phyloP scores from a whole-genome alignment of 2,329 filamentous ascomycete species.

The Niveomyces coronatus region DNA sequence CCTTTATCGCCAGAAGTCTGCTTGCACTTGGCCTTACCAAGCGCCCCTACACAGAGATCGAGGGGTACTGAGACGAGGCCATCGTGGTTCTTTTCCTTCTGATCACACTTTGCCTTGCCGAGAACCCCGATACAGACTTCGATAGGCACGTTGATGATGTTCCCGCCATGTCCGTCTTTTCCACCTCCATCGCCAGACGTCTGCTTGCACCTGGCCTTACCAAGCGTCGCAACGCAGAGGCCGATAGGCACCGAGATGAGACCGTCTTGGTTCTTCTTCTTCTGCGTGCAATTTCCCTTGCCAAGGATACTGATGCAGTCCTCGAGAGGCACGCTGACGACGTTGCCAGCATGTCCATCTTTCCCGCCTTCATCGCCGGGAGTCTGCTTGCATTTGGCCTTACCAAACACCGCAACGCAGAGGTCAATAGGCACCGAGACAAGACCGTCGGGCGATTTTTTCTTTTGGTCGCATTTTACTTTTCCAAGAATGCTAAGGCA shows the following conservation, averaged over 20 bases:
- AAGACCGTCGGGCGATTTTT: too few species aligned
- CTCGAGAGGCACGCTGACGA: conserved; percentile 1
- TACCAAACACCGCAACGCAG: not conserved
- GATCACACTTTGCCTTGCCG: too few species aligned
- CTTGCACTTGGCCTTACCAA: not conserved
- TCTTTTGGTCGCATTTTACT: too few species aligned
- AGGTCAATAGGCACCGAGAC: not conserved
- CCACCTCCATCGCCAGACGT: too few species aligned
- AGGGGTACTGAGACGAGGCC: too few species aligned
- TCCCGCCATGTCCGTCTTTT: not conserved
- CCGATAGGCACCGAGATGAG: not conserved
- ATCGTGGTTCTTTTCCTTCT: too few species aligned
- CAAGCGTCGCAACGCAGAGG: not conserved
- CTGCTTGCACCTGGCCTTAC: conserved; percentile 1
- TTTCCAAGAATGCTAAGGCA: not conserved
- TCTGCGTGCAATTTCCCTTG: too few species aligned
- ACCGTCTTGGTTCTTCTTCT: too few species aligned
- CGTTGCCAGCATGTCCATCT: conserved; percentile 10
- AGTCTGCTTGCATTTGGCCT: conserved; percentile 1
- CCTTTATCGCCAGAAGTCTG: not conserved
- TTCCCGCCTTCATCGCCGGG: conserved; percentile 4
- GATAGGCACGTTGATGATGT: conserved; percentile 1
- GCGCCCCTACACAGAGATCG: too few species aligned
- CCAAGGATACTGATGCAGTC: not conserved
- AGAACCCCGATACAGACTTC: not conserved